Conservation (phyloP, 2,329 filamentous ascomycete genomes). For the Thelonectria blattea region DNA sequence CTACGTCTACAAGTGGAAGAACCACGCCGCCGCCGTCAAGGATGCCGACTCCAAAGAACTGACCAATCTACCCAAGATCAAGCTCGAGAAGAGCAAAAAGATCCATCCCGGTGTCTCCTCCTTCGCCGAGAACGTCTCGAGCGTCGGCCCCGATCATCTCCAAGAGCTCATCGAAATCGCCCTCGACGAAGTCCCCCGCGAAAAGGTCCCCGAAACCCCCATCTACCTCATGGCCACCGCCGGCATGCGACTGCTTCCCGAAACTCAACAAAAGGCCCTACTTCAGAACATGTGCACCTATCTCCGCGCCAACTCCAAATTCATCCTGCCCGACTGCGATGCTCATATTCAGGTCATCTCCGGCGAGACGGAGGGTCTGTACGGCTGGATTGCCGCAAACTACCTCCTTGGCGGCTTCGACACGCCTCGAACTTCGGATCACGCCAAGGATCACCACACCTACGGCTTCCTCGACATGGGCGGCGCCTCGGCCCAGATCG, state of each 20-base stretch:
- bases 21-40: conserved; percentile 68
- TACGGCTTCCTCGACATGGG: conserved; percentile 99
- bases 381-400: conserved; percentile 97
- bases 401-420: conserved; percentile 94
- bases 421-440: conserved; percentile 71
- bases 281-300: conserved; percentile 84
- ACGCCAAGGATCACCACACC: conserved; percentile 89
- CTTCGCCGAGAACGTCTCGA: conserved; percentile 77
- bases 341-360: conserved; percentile 93
- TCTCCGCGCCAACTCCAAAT: conserved; percentile 75
- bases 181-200: conserved; percentile 74
- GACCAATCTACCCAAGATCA: conserved; percentile 75
- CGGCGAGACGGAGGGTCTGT: conserved; percentile 93
- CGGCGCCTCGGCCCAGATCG: conserved; percentile 95
- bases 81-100: conserved; percentile 90
- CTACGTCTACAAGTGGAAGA: conserved; percentile 93
- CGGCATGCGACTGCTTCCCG: conserved; percentile 86
- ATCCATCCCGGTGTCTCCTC: conserved; percentile 92
- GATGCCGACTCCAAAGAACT: conserved; percentile 53
- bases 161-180: conserved; percentile 82
- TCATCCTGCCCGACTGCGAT: conserved; percentile 87
- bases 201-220: conserved; percentile 82
- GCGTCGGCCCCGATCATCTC: conserved; percentile 83
- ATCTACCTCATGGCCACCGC: conserved; percentile 96
- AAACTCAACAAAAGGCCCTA: conserved; percentile 73